Base-by-base conservation (phyloP, 139 green algal species). In the Raphidocelis subcapitata region DNA sequence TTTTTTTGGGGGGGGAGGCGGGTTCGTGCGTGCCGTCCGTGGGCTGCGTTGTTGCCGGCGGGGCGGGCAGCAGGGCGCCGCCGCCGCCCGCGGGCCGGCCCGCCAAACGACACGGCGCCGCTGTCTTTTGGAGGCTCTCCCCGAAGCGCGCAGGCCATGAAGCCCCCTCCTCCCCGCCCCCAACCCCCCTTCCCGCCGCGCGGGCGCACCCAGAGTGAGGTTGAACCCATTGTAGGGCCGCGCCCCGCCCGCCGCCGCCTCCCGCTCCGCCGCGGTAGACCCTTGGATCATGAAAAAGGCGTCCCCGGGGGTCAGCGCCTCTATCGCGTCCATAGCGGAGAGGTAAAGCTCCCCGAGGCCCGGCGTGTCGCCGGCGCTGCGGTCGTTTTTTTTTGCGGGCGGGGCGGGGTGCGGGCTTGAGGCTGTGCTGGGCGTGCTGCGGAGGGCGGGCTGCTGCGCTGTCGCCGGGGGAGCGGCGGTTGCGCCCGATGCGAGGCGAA, bases 291-390 rank as follows among this genome's bases (percentile, higher is more conserved):
- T 60, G 61, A 55, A 77, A 8, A 77, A 46, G 26, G 70, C 70
- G 37, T 77, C 70, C 41, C 16, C 37, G 16, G 60, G 31, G 3
- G 70, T 77, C 24, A 70, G 41, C 24, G 23, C 47, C 70, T 77
- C 70, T 44, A 77, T 70, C 3, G 61, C 36, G 49, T 77, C 70
- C 70, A 77, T 77, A 14, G 70, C 54, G 26, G 61, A 44, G 5
- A 77, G 46, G 61, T 77, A 77, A n/a, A 77, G 61, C 61, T 77
- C 46, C 20, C 64, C 46, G 8, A 77, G 61, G 24, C 70, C 70
- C 21, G 70, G 61, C 20, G 33, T 32, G 47, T 46, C n/a, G 24
- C 56, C 55, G 18, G 29, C 47, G 18, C 69, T 76, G 69, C 57
- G 49, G 23, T n/a, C 62, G 12, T 49, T 8, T n/a, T n/a, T n/a